phyloP scores from a whole-genome alignment of 352 stramenopile species.

The Aphanomyces cochlioides region DNA sequence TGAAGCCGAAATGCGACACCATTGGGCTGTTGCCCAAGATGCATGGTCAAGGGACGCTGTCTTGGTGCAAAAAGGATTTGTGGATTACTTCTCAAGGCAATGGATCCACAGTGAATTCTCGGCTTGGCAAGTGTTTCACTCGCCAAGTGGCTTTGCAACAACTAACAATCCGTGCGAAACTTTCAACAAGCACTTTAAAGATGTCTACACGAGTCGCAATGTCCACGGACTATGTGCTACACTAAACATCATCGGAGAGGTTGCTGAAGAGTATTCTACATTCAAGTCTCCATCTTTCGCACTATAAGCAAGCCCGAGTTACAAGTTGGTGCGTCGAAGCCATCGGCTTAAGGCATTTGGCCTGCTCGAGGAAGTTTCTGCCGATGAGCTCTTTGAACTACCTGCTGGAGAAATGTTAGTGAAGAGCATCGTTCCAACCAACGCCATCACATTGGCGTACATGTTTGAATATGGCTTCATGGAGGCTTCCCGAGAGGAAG shows the following conservation, averaged over 20 bases:
- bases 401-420: too few relatives aligned
- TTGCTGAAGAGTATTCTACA: neutral
- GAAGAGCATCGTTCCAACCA: too few relatives aligned
- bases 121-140: neutral
- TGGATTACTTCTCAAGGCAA: neutral
- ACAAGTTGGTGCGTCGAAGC: too few relatives aligned
- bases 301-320: neutral
- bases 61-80: neutral
- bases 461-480: too few relatives aligned
- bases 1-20: neutral
- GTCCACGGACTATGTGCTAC: neutral
- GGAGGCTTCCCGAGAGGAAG: too few relatives aligned
- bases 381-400: too few relatives aligned
- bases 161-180: neutral
- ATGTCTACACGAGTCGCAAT: neutral
- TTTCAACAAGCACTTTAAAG: constrained; percentile 8
- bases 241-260: neutral
- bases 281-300: neutral
- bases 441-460: too few relatives aligned
- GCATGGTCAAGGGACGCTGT: neutral
- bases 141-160: neutral
- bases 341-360: too few relatives aligned
- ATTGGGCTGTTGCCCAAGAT: neutral
- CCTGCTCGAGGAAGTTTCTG: too few relatives aligned
- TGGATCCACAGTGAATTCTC: neutral